Evolutionary conservation across 228 moss, liverwort and hornwort genomes (phyloP), one percentile per base, ranked within the genome.

Genomic region (Sphagnum magellanicum): DNA sequence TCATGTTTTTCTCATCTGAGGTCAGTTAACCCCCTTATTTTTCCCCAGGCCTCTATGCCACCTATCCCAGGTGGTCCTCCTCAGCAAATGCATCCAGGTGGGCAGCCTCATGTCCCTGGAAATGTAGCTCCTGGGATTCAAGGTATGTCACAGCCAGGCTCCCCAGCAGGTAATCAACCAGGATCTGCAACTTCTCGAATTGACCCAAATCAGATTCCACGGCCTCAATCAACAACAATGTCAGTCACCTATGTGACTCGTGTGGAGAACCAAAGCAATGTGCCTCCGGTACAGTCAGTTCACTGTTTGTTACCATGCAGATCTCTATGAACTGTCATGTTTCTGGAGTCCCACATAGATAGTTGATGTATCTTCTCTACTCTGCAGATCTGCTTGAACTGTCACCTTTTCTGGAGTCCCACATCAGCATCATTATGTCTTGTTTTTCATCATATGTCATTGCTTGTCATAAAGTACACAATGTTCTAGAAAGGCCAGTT

Each of bases 191-290:
- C 82, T 58, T 98, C 98, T 53, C 94, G 94, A 59, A 98, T 98
- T 52, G 98, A 98, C 68, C 98, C 98, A 57, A 93, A 98, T 74
- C 98, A 98, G 75, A 98, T 98, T 79, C 98, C 98, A 63, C 90
- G 98, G 63, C 98, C 98, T 49, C 87, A 92, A 75, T 90, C 87
- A 49, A 84, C 82, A 64, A 78, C 84, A 8, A 74, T 85, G n/a
- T 81, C 85, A 9, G 78, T 87, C 61, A 79, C 85, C 63, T 98
- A 93, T 68, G 94, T 92, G 55, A 98, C 98, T 10, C 88, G 98
- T 59, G 90, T 94, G 48, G 90, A 98, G 72, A 90, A 90, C 58
- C 79, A 81, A 70, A 84, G 90, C 62, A 98, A 92, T 73, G 76
- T 92, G 67, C 98, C 94, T 64, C 94, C 93, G 84, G 98, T 98